Base-by-base conservation (phyloP, 1,284 basidiomycete species). In the Mycosarcoma maydis region DNA sequence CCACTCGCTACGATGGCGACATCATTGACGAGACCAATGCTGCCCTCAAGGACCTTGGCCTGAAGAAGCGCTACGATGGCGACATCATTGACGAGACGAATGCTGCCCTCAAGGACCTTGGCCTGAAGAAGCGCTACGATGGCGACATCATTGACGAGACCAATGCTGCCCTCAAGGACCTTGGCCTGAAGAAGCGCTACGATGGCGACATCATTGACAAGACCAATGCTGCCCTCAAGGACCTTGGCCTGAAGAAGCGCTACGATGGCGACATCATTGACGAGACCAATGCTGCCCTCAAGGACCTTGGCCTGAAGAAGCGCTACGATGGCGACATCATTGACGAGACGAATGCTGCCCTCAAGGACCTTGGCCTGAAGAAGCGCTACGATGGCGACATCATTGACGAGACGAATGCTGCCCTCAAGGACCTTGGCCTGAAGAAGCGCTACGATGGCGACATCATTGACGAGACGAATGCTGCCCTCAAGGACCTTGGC, bases 11-110 rank as follows among this genome's bases (percentile, higher is more conserved):
- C 24, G 7, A 44, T 11, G 34, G 36, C 16, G 41, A 55, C 23
- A 34, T 56, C 8, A 45, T 58, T 27, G 47, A 58, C 23, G 41
- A 40, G 26, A n/a, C 51, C 17, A 23, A 40, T 16, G 32, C 29
- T 40, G 39, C 39, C 4, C 20, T 24, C 14, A 38, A 36, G n/a
- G 34, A 34, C 22, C 33, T 47, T 23, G 33, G 22, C 20, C 39
- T 40, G 16, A 40, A 39, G 37, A 39, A 39, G 38, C 38, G 38
- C 7, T 39, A 23, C 38, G 22, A 22, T 22, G 38, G 38, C 19
- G 38, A 46, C 32, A 19, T 46, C 13, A 24, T 26, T 24, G 24
- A 49, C 33, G 47, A 57, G 29, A 19, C 33, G 14, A 26, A 22
- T 6, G 6, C 26, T 7, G 46, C 46, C 10, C 9, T 24, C 1